phyloP scores from a whole-genome alignment of 2,329 filamentous ascomycete species.

The Microcera coccophila region DNA sequence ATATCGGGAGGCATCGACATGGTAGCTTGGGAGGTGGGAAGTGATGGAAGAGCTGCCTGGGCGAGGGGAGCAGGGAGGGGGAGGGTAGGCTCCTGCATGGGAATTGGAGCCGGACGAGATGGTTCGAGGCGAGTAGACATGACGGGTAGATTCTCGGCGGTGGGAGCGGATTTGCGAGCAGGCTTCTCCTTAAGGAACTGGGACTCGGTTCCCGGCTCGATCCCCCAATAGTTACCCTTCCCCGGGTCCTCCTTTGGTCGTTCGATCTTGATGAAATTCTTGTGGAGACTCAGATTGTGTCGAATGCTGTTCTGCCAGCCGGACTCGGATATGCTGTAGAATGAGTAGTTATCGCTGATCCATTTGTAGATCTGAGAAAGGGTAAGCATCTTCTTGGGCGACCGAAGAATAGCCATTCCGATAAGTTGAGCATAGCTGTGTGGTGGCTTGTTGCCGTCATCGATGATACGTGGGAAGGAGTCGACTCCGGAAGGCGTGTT shows the following conservation, averaged over 20 bases:
- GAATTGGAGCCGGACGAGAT: constrained; percentile 38
- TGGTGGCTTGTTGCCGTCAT: constrained; percentile 83
- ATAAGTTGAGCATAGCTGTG: constrained; percentile 95
- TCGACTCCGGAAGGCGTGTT: constrained; percentile 59
- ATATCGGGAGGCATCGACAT: constrained; percentile 51
- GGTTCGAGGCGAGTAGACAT: constrained; percentile 56
- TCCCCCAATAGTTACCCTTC: constrained; percentile 96
- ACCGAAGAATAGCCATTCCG: constrained; percentile 91
- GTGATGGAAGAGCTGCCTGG: constrained; percentile 38
- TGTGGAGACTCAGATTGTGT: constrained; percentile 95
- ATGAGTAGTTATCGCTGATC: constrained; percentile 93
- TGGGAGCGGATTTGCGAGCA: constrained; percentile 53
- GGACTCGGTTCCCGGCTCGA: constrained; percentile 82
- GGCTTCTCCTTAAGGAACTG: constrained; percentile 88
- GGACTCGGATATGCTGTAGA: constrained; percentile 78
- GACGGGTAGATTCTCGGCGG: constrained; percentile 55
- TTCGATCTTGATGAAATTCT: constrained; percentile 93
- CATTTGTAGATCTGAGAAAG: constrained; percentile 97
- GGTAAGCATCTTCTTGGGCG: constrained; percentile 77
- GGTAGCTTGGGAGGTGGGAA: constrained; percentile 37
- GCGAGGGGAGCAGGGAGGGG: constrained; percentile 41
- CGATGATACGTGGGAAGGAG: constrained; percentile 76
- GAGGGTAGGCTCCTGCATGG: constrained; percentile 45
- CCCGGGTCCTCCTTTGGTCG: constrained; percentile 95
- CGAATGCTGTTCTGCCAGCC: constrained; percentile 99